These are phyloP conservation scores for Suhomyces pyralidae DNA, from an alignment of 805 yeast genomes.

Conservation along the genomic window DNA sequence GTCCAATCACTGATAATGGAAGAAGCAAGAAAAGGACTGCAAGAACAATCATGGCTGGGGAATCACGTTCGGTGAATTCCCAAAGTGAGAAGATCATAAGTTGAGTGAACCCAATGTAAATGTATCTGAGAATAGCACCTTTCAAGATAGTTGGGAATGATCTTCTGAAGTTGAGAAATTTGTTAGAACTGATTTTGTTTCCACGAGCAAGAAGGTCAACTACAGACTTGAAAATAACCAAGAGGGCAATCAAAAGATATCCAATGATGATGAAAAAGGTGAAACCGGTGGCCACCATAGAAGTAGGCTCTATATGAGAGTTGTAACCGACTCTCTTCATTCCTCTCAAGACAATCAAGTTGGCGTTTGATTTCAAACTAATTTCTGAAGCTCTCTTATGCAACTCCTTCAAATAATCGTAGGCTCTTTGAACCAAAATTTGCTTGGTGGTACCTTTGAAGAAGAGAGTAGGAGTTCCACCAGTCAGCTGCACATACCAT, in stretches of 20 bases:
- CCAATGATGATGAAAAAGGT: slow-evolving; percentile 81
- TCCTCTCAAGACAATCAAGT: slow-evolving; percentile 74
- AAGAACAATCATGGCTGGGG: slow-evolving; percentile 83
- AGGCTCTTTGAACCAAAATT: slow-evolving; percentile 72
- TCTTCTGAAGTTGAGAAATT: slow-evolving; percentile 48
- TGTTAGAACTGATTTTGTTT: slow-evolving; percentile 49
- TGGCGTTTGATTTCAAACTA: slow-evolving; percentile 47
- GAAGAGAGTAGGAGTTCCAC: slow-evolving; percentile 76
- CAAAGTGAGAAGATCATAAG: slow-evolving; percentile 74
- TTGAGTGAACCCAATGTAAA: slow-evolving; percentile 84
- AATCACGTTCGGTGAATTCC: slow-evolving; percentile 81
- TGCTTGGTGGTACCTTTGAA: slow-evolving; percentile 59
- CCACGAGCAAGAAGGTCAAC: slow-evolving; percentile 46
- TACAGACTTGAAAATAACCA: slow-evolving; percentile 52
- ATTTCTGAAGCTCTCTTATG: slow-evolving; percentile 34
- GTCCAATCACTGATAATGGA: slow-evolving; percentile 56
- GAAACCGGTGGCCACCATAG: slow-evolving; percentile 82
- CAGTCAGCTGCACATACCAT: slow-evolving; percentile 86
- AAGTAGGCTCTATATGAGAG: slow-evolving; percentile 76
- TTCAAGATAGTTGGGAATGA: slow-evolving; percentile 63
- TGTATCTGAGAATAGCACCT: slow-evolving; percentile 75
- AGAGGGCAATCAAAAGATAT: slow-evolving; percentile 61
- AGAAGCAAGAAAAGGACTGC: slow-evolving; percentile 70
- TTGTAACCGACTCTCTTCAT: slow-evolving; percentile 78
- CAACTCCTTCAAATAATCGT: slow-evolving; percentile 25